phyloP scores from a whole-genome alignment of 805 yeast species.

The Blastobotrys americana region DNA sequence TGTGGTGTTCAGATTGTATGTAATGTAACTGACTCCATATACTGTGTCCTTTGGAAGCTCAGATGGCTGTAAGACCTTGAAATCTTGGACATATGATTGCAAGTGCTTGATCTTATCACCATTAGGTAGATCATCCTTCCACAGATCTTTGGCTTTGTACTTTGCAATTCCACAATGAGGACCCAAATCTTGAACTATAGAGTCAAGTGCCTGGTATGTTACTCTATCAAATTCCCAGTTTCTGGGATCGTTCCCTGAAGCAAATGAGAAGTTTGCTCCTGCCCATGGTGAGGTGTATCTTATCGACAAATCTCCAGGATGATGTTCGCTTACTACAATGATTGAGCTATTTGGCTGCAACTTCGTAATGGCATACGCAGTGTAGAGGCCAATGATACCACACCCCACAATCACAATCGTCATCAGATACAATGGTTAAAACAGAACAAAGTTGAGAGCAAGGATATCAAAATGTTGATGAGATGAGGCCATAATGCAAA shows the following conservation, averaged over 20 bases:
- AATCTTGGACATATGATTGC: slow-evolving; percentile 43
- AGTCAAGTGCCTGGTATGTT: slow-evolving; percentile 45
- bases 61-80: slow-evolving; percentile 30
- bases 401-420: slow-evolving; percentile 34
- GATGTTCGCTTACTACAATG: slow-evolving; percentile 53
- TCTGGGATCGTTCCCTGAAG: slow-evolving; percentile 51
- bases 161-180: slow-evolving; percentile 49
- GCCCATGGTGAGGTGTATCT: slow-evolving; percentile 80
- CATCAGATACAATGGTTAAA: neutral
- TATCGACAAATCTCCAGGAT: slow-evolving; percentile 74
- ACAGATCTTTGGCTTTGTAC: slow-evolving; percentile 50
- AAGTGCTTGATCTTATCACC: slow-evolving; percentile 41
- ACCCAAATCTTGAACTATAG: slow-evolving; percentile 43
- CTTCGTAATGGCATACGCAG: slow-evolving; percentile 44
- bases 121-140: slow-evolving; percentile 44
- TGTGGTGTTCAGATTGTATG: slow-evolving; percentile 74
- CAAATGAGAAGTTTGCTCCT: slow-evolving; percentile 55
- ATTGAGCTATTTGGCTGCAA: slow-evolving; percentile 37
- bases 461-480: too few species aligned
- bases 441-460: neutral
- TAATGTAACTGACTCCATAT: slow-evolving; percentile 48
- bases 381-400: slow-evolving; percentile 63
- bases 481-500: too few species aligned
- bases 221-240: slow-evolving; percentile 46
- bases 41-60: slow-evolving; percentile 46